phyloP scores from a whole-genome alignment of 495 filamentous ascomycete species.

The Penicillium longicatenatum region DNA sequence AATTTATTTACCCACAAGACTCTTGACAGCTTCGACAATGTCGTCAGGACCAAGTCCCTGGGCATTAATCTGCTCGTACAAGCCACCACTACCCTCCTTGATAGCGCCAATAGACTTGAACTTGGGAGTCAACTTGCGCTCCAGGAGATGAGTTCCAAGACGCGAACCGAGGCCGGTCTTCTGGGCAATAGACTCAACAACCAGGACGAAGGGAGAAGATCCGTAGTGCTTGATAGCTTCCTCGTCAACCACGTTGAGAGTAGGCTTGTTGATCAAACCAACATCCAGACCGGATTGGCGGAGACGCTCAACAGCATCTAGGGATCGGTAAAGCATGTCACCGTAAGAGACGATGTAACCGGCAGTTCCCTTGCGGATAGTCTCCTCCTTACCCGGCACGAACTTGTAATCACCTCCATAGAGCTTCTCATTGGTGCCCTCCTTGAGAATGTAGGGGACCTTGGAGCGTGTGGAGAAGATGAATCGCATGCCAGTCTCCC shows the following conservation, averaged over 20 bases:
- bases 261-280: conserved; percentile 44
- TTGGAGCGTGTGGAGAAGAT: conserved; percentile 46
- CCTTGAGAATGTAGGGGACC: conserved; percentile 44
- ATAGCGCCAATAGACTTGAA: conserved; percentile 37
- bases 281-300: conserved; percentile 36
- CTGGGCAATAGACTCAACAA: conserved; percentile 42
- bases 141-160: conserved; percentile 35
- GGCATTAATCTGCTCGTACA: conserved; percentile 40
- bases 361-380: conserved; percentile 37
- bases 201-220: conserved; percentile 36
- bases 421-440: conserved; percentile 37
- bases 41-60: conserved; percentile 41
- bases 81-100: conserved; percentile 41
- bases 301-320: conserved; percentile 41
- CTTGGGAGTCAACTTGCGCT: conserved; percentile 39
- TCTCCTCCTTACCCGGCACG: conserved; percentile 41
- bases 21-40: conserved; percentile 32
- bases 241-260: conserved; percentile 42
- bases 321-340: conserved; percentile 45
- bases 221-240: conserved; percentile 41
- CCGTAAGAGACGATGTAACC: conserved; percentile 44
- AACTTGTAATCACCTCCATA: conserved; percentile 41
- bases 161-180: conserved; percentile 46
- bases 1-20: conserved; percentile 28
- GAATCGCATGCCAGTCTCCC: conserved; percentile 38